These are phyloP conservation scores for Symbiodinium natans DNA, from an alignment of 73 alveolate species.

Conservation along the genomic window DNA sequence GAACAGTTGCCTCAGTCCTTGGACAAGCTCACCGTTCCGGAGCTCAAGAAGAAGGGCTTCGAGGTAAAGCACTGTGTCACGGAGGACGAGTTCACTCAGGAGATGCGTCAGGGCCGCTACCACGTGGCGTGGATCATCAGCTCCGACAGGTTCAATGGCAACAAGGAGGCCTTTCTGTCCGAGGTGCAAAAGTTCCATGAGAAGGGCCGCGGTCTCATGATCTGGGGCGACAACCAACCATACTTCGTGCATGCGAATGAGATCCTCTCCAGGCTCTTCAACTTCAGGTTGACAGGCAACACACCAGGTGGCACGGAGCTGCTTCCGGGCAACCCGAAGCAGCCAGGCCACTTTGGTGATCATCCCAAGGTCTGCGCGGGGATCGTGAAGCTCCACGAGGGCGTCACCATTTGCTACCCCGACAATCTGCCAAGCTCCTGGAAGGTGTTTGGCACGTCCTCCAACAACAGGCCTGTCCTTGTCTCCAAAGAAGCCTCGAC, in stretches of 20 bases:
- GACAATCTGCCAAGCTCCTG: constrained; percentile 5
- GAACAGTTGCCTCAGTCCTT: constrained; percentile 3
- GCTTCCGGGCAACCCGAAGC: constrained; percentile 78
- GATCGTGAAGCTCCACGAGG: constrained; percentile 93
- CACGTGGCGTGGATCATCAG: constrained; percentile 77
- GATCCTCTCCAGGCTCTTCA: constrained; percentile 21
- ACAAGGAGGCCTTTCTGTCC: constrained; percentile 25
- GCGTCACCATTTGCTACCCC: constrained; percentile 59
- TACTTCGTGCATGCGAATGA: constrained; percentile 89
- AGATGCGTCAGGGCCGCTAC: constrained; percentile 5
- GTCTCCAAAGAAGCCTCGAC: constrained; percentile 50
- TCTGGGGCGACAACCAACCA: constrained; percentile 94
- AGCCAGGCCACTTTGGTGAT: constrained; percentile 78
- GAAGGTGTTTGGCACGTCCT: constrained; percentile 72
- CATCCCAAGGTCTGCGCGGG: constrained; percentile 89
- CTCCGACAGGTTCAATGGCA: background rate
- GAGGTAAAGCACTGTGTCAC: background rate
- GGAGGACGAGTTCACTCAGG: constrained; percentile 25
- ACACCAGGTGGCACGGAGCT: constrained; percentile 60
- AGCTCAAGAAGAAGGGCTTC: constrained; percentile 70
- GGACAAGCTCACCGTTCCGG: constrained; percentile 31
- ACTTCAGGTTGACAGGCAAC: constrained; percentile 62
- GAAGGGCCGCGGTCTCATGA: constrained; percentile 89
- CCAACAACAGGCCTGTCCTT: constrained; percentile 56
- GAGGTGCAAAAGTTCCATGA: constrained; percentile 57